Conservation (phyloP, 73 alveolate genomes). For the Paramecium tetraurelia region DNA sequence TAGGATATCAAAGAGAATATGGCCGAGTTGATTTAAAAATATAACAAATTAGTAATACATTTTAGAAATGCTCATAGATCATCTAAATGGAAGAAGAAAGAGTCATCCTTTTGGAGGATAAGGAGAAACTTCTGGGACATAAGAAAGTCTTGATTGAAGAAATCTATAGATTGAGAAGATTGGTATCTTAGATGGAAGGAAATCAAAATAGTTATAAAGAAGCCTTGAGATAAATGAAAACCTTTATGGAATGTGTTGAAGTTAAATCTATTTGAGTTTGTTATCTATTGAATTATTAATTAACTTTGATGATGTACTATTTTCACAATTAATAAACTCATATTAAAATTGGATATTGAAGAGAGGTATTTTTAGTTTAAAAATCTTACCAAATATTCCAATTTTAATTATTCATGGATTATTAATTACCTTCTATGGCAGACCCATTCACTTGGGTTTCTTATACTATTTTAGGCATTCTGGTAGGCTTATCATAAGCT, state of each 20-base stretch:
- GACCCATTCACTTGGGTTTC: conserved; percentile 30
- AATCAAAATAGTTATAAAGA: conserved; percentile 24
- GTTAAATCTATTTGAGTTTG: not conserved
- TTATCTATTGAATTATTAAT: not conserved
- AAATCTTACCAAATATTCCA: conserved; percentile 10
- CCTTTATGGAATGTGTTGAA: conserved; percentile 40
- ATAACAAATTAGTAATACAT: not conserved
- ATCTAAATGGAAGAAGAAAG: not conserved
- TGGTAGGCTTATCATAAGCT: conserved; percentile 43
- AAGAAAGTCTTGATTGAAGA: conserved; percentile 43
- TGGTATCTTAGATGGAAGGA: not conserved
- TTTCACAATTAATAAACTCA: not conserved
- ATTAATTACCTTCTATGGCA: conserved; percentile 9
- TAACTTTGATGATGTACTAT: not conserved
- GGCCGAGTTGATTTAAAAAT: not conserved
- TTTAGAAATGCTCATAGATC: not conserved
- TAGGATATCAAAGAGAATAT: conserved; percentile 25
- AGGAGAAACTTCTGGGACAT: not conserved
- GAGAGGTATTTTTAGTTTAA: not conserved
- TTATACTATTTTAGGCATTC: not conserved
- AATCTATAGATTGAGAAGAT: conserved; percentile 7
- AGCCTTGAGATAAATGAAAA: not conserved
- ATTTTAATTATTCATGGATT: conserved; percentile 25
- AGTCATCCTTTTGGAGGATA: not conserved
- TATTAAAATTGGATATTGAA: not conserved